Percentiles rank a stretch among this genome's conserved stretches.
Conservation (phyloP, 2,329 filamentous ascomycete genomes). For the Pseudogymnoascus pannorum region DNA sequence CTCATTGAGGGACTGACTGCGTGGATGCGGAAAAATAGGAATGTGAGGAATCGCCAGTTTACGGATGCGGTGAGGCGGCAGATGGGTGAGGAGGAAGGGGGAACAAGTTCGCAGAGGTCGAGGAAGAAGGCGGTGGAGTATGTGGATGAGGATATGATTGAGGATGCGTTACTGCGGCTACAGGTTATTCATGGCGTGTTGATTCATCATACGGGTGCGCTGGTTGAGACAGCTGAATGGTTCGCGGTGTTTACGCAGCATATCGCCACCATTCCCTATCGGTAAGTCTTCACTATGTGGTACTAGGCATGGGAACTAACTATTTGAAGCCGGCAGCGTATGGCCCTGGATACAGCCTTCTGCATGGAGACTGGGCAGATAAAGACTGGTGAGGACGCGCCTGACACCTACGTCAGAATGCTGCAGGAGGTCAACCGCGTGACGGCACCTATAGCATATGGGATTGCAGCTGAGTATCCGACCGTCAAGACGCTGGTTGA, state of each 20-base stretch:
- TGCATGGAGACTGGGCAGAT: conserved; percentile 78
- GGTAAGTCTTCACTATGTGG: conserved; percentile 30
- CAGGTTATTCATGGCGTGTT: conserved; percentile 61
- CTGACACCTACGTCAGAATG: conserved; percentile 68
- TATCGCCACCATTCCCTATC: conserved; percentile 69
- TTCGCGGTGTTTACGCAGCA: conserved; percentile 69
- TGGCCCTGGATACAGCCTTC: conserved; percentile 52
- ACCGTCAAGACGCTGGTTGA: conserved; percentile 50
- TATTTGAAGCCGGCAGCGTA: conserved; percentile 31
- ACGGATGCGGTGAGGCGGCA: conserved; percentile 53
- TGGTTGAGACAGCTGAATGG: conserved; percentile 64
- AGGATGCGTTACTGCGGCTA: conserved; percentile 62
- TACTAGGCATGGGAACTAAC: neutral
- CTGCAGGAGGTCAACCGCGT: conserved; percentile 67
- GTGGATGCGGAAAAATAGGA: conserved; percentile 64
- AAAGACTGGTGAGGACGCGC: conserved; percentile 54
- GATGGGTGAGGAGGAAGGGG: conserved; percentile 30
- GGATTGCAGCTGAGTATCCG: conserved; percentile 55
- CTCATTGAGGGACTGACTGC: conserved; percentile 61
- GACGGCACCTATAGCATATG: conserved; percentile 65
- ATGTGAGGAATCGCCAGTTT: conserved; percentile 60
- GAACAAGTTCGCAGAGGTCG: conserved; percentile 13
- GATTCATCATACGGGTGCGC: conserved; percentile 59
- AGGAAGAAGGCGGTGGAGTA: conserved; percentile 37
- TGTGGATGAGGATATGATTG: conserved; percentile 60